Base-by-base conservation (phyloP, 2,329 filamentous ascomycete species). In the Colletotrichum tamarilloi region DNA sequence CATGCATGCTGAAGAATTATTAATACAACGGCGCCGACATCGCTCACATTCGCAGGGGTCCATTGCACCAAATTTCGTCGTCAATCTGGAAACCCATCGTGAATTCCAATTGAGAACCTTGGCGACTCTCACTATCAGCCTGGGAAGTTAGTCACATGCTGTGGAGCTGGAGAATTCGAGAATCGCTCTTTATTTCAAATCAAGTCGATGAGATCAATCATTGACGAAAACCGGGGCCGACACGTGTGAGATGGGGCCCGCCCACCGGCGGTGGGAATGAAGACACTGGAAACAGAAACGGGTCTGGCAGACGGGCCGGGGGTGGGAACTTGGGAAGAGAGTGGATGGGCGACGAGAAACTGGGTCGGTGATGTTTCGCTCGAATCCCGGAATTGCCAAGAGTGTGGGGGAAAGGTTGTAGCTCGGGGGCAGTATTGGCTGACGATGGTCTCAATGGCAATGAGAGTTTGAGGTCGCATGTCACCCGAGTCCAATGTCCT, bases 291-390 rank as follows among this genome's bases (percentile, higher is more conserved):
- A 8, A 38, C 22, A 52, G 26, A 35, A 42, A 19, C 38, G 38
- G 38, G 38, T 42, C 38, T 42, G 38, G 16, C 38, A 42, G 38
- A 42, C 38, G 16, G 38, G 38, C 38, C 38, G 38, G 16, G 38
- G 38, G 5, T 42, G 32, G 32, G 32, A 4, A 35, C 32, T 35
- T 35, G 32, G 38, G 38, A 42, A 42, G 38, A 42, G 38, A 35
- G 38, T 42, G 26, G 26, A 30, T 22, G 60, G 53, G n/a, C 30
- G 19, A 22, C 9, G 49, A 24, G 30, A 56, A 24, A 19, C 19
- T 26, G 66, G 68, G 67, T 69, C 60, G 70, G 70, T 38, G 70
- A 73, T 73, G 70, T 73, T 73, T 70, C 70, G 70, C 70, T 69
- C 66, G 70, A 73, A 70, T 59, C 55, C 59, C 66, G 66, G 70